Conservation (phyloP, 129 eudicot genomes). For the Gnaphalium uliginosum region DNA sequence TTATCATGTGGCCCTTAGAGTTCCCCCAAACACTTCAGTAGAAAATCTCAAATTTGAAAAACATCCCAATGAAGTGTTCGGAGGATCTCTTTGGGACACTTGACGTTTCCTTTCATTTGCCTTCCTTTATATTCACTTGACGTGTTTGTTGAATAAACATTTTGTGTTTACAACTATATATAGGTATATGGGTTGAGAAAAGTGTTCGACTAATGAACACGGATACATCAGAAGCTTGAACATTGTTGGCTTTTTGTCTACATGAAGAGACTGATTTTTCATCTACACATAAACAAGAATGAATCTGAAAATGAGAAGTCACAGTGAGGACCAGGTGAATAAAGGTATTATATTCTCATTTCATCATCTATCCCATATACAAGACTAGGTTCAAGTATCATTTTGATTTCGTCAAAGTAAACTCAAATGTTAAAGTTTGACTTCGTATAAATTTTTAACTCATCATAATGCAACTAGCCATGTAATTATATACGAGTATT, state of each 20-base stretch:
- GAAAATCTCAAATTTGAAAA: neutral
- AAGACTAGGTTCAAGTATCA: conserved; percentile 16
- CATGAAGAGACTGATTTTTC: neutral
- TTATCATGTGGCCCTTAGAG: conserved; percentile 23
- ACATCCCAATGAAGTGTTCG: conserved; percentile 30
- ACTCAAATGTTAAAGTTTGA: no score
- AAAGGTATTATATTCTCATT: conserved; percentile 17
- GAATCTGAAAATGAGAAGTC: conserved; percentile 1
- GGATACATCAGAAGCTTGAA: conserved; percentile 19
- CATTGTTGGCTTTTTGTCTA: conserved; percentile 16
- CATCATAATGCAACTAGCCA: no score
- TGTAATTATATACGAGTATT: no score
- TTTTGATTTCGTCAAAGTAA: no score
- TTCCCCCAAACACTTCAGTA: conserved; percentile 41
- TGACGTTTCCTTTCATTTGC: conserved; percentile 14
- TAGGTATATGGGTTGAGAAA: neutral
- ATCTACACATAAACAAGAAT: neutral
- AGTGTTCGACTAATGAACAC: neutral
- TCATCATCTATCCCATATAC: conserved; percentile 2
- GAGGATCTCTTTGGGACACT: conserved; percentile 33
- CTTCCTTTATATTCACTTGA: neutral
- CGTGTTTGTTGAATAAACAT: no score
- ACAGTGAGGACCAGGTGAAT: conserved; percentile 12
- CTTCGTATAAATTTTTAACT: no score
- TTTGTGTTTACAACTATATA: neutral